Percentiles rank a stretch among this genome's conserved stretches.
These are phyloP conservation scores for Trypanosoma conorhini DNA, from an alignment of 208 protist species.

Conservation along the genomic window DNA sequence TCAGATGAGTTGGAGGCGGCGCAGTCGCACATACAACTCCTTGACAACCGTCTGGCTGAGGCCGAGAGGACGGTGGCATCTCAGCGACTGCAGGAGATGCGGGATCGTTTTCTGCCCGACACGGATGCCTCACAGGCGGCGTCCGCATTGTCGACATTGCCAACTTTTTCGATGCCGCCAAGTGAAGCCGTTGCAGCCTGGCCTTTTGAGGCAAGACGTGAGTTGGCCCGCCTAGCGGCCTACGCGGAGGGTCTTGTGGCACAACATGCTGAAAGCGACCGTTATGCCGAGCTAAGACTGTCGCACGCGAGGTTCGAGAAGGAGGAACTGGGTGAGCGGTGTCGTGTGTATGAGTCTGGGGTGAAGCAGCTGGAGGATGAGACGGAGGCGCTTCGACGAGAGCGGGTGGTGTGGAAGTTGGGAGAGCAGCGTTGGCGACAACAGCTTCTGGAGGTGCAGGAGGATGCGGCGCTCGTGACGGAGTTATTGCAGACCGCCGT, in stretches of 20 bases:
- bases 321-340: constrained; percentile 39
- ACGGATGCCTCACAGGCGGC: neutral
- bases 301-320: constrained; percentile 50
- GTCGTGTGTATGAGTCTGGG: constrained; percentile 10
- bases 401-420: constrained; percentile 35
- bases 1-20: constrained; percentile 63
- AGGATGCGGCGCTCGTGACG: constrained; percentile 71
- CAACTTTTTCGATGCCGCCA: constrained; percentile 23
- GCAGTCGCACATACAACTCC: constrained; percentile 66
- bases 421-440: constrained; percentile 37
- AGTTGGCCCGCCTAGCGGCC: constrained; percentile 43
- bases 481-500: constrained; percentile 58
- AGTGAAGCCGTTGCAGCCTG: constrained; percentile 35
- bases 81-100: constrained; percentile 37
- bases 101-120: constrained; percentile 1
- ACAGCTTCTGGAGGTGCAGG: constrained; percentile 61
- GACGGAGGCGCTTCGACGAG: constrained; percentile 35
- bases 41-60: constrained; percentile 75
- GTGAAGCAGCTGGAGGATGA: constrained; percentile 27
- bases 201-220: constrained; percentile 47
- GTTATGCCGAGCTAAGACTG: constrained; percentile 42
- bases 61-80: constrained; percentile 55
- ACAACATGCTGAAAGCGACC: constrained; percentile 56
- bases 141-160: neutral
- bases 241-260: constrained; percentile 50